These are phyloP conservation scores for Pleurozium schreberi DNA, from an alignment of 225 moss, liverwort and hornwort genomes.

Conservation along the genomic window DNA sequence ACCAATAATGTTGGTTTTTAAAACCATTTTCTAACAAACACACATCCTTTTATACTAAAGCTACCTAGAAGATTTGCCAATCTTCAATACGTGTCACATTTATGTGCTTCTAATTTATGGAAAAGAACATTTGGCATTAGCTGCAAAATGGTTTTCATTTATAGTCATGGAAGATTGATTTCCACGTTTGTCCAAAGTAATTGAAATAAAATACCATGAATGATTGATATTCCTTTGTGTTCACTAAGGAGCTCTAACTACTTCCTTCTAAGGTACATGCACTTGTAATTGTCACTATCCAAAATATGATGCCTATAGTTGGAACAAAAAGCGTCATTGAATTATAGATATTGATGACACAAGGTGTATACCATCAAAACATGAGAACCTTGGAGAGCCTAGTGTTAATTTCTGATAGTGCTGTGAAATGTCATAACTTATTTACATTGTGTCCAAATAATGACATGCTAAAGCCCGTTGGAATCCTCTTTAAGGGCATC, in stretches of 20 bases:
- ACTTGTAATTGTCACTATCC: accelerated
- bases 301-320: background rate
- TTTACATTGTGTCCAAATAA: no score
- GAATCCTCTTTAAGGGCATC: no score
- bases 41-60: no score
- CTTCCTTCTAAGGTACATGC: background rate
- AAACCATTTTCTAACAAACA: no score
- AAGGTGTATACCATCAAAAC: background rate
- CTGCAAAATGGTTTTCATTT: background rate
- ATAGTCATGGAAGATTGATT: background rate
- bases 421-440: no score
- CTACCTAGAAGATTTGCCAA: no score
- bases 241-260: no score
- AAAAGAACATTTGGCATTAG: background rate
- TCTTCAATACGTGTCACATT: no score
- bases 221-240: background rate
- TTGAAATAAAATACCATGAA: background rate
- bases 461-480: no score
- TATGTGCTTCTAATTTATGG: no score
- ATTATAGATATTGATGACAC: background rate
- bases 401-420: no score
- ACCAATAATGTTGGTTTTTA: no score
- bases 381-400: background rate
- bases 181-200: background rate
- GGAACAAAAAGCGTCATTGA: background rate